These are phyloP conservation scores for Haplosporangium gracile DNA, from an alignment of 192 early-diverging fungal species.

Conservation along the genomic window DNA sequence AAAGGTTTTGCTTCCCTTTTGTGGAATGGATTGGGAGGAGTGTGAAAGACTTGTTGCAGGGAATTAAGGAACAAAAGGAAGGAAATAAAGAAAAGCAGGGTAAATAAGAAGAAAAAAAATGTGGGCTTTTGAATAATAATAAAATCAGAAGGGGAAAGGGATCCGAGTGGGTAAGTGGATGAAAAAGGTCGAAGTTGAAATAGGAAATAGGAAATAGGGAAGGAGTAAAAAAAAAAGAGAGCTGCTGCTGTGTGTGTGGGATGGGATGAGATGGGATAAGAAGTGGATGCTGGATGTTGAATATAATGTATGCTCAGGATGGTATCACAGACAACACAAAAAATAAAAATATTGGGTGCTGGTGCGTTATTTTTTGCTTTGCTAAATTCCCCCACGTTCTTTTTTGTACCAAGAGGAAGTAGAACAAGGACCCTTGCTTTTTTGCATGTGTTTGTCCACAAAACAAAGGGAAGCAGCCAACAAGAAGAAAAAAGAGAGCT, in stretches of 20 bases:
- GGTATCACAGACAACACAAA: neutral
- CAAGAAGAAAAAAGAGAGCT: neutral
- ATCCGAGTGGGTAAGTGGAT: neutral
- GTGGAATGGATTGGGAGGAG: slow-evolving; percentile 44
- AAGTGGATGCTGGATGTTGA: no score
- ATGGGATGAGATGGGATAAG: neutral
- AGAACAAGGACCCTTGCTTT: neutral
- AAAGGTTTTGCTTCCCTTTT: slow-evolving; percentile 55
- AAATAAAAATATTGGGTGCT: neutral
- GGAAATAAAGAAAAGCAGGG: neutral
- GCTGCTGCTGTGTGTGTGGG: neutral
- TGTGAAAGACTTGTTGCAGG: slow-evolving; percentile 1
- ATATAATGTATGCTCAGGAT: neutral
- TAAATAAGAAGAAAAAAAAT: no score
- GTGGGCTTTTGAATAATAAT: no score
- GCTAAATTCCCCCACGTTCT: neutral
- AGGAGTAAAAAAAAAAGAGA: neutral
- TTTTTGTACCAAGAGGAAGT: neutral
- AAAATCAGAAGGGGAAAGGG: neutral
- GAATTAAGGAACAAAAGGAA: neutral
- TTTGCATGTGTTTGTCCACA: slow-evolving; percentile 3
- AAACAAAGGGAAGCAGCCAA: neutral
- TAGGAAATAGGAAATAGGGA: neutral
- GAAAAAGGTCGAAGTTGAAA: neutral
- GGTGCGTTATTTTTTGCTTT: slow-evolving; percentile 8